Conservation (phyloP, 169 alveolate species). For the Eimeria maxima region DNA sequence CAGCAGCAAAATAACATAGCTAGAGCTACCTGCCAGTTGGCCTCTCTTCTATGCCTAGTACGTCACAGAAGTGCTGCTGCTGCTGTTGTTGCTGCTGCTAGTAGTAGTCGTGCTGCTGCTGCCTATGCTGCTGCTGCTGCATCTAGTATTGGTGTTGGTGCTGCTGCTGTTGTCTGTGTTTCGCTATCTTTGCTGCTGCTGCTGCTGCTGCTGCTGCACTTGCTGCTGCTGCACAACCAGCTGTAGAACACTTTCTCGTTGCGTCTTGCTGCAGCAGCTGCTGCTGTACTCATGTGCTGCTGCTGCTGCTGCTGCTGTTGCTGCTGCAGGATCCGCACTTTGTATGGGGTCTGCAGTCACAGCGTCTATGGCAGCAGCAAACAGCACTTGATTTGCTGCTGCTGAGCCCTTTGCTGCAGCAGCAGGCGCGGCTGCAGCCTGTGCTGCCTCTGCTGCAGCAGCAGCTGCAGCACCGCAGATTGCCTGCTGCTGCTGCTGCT, state of each 20-base stretch:
- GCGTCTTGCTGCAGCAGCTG: constrained; percentile 16
- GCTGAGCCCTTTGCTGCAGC: constrained; percentile 65
- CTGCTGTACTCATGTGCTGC: not conserved
- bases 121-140: constrained; percentile 21
- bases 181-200: not conserved
- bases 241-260: not conserved
- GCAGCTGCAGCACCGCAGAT: constrained; percentile 63
- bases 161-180: not conserved
- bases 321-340: constrained; percentile 66
- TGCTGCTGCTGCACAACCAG: constrained; percentile 13
- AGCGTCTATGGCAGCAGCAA: constrained; percentile 58
- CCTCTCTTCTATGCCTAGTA: constrained; percentile 48
- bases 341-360: constrained; percentile 59
- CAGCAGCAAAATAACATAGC: constrained; percentile 48
- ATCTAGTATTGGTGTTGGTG: not conserved
- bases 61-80: constrained; percentile 2
- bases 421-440: constrained; percentile 68
- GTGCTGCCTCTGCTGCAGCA: constrained; percentile 77
- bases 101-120: not conserved
- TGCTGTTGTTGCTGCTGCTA: constrained; percentile 35
- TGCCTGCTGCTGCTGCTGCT: constrained; percentile 35
- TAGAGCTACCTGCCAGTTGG: constrained; percentile 29
- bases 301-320: constrained; percentile 51
- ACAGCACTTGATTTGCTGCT: constrained; percentile 63
- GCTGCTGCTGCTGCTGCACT: constrained; percentile 14